Evolutionary conservation across 176 grass and related monocot genomes (phyloP).

Genomic region (Oryza nivara): DNA sequence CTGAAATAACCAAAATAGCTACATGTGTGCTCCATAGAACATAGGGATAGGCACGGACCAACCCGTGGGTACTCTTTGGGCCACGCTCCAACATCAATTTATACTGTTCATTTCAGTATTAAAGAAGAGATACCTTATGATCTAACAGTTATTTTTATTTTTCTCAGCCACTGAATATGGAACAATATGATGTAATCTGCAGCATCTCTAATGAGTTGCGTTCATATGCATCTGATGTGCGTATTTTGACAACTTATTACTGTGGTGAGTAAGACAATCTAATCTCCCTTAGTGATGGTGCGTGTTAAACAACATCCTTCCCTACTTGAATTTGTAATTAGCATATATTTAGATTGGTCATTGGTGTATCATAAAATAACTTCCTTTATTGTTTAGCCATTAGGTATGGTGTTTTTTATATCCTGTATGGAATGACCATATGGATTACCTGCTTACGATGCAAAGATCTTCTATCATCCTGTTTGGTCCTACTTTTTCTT

Average conservation of each 20-base stretch:
- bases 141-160: conserved; percentile 44
- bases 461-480: background rate
- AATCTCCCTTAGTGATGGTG: background rate
- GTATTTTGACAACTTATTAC: conserved; percentile 96
- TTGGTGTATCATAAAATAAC: conserved; percentile 14
- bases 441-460: background rate
- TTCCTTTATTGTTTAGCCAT: background rate
- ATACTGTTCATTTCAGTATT: conserved; percentile 19
- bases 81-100: background rate
- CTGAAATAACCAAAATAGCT: conserved; percentile 4
- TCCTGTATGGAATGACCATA: conserved; percentile 26
- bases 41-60: background rate
- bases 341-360: background rate
- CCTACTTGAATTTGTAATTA: conserved; percentile 1
- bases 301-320: background rate
- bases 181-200: conserved; percentile 85
- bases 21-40: background rate
- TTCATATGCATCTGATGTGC: conserved; percentile 79
- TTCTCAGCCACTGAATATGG: conserved; percentile 87
- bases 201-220: conserved; percentile 88
- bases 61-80: background rate
- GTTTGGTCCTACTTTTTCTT: conserved; percentile 28
- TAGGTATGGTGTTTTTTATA: conserved; percentile 20
- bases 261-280: conserved; percentile 57
- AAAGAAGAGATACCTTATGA: conserved; percentile 10